Base-by-base conservation (phyloP, 306 rosid genomes). In the Cucumis hystrix region DNA sequence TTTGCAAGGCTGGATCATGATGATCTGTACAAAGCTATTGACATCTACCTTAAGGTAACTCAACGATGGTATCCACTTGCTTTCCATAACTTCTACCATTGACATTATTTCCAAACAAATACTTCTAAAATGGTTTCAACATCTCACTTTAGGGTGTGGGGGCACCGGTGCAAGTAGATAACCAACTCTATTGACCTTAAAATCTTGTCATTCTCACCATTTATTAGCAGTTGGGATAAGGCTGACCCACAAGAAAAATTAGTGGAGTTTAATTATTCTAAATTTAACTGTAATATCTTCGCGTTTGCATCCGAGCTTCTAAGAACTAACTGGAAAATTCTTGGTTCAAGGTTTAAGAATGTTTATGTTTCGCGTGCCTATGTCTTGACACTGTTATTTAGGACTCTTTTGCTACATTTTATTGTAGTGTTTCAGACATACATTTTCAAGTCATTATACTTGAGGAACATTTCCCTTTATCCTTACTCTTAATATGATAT, bases 1-100 rank as follows among this genome's bases (percentile, higher is more conserved):
- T 95, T 95, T 79, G 91, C 97, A n/a, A 89, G 99, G 82, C 84
- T 83, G 77, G 97, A 95, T 66, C 99, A 95, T 85, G 99, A 95
- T 85, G 97, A 95, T 70, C 90, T 95, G 84, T 95, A 95, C 92
- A 83, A 85, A 78, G 99, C 97, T 30, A 95, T 91, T 85, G 97
- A 95, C 88, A 87, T 86, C 77, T 95, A 88, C 83, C 96, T 95
- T 25, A 95, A 91, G 99, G 99, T 95, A 86, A 85, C 64, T 79
- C 35, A 72, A 30, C 25, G 16, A 10, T 72, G 40, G 41, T 28
- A 15, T 23, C 75, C 58, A 45, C 10, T 54, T 79, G 37, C 62
- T 30, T 70, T 83, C 62, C 80, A 64, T 52, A 28, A 70, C 86
- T 62, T 76, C 80, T 75, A 18, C 68, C 52, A 45, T 75, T 60